Conservation (phyloP, 1,284 basidiomycete genomes). For the Phylloporus sp. region DNA sequence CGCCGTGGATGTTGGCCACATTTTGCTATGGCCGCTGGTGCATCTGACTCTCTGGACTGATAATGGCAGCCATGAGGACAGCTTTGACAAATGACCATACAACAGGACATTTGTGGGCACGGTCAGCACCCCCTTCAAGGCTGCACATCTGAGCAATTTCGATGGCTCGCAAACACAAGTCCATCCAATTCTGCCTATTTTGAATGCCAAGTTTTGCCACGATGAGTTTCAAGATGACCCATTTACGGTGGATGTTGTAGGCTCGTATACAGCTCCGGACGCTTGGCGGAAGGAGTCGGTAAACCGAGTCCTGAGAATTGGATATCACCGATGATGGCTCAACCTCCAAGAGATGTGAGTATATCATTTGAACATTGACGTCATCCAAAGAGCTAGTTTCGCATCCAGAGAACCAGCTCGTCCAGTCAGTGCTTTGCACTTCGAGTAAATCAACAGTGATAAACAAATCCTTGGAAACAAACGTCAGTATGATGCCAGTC, state of each 20-base stretch:
- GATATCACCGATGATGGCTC: conserved; percentile 72
- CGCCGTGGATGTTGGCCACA: conserved; percentile 61
- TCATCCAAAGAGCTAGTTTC: conserved; percentile 57
- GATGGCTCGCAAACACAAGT: conserved; percentile 66
- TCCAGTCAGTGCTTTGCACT: conserved; percentile 74
- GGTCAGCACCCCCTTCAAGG: conserved; percentile 43
- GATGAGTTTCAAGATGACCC: conserved; percentile 72
- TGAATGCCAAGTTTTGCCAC: conserved; percentile 63
- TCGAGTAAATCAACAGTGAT: conserved; percentile 76
- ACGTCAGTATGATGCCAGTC: conserved; percentile 8
- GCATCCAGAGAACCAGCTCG: conserved; percentile 71
- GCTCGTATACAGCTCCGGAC: conserved; percentile 75
- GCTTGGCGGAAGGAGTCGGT: conserved; percentile 73
- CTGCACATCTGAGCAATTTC: conserved; percentile 71
- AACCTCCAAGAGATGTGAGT: conserved; percentile 69
- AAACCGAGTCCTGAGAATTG: conserved; percentile 69
- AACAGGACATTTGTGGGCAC: conserved; percentile 56
- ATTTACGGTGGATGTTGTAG: conserved; percentile 74
- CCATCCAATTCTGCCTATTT: conserved; percentile 70
- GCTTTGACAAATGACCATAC: conserved; percentile 80
- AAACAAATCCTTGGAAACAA: conserved; percentile 64
- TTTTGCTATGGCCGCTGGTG: conserved; percentile 76
- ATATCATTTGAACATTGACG: conserved; percentile 76
- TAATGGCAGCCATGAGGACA: conserved; percentile 67
- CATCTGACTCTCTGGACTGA: conserved; percentile 75